Evolutionary conservation across 768 basidiomycete species (phyloP).

Genomic region (Russula earlei): DNA sequence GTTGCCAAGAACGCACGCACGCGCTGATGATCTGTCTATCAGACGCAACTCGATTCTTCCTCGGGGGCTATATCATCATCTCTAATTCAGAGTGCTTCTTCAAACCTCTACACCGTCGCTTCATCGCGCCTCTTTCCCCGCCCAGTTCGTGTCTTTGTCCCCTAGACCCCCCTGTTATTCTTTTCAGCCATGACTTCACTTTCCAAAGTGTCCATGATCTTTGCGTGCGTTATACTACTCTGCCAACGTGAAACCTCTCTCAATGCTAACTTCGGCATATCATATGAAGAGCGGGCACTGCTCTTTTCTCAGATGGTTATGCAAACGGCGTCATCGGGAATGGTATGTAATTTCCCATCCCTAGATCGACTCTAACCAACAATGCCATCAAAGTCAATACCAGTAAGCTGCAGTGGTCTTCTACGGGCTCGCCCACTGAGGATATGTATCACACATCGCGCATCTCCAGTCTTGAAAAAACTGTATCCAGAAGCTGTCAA

Average conservation of each 20-base stretch:
- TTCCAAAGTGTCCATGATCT: conserved; percentile 68
- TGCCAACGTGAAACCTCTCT: background rate
- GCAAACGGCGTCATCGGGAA: conserved; percentile 71
- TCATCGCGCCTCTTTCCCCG: background rate
- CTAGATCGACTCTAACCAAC: background rate
- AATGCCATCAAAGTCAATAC: conserved; percentile 50
- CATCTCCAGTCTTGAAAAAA: conserved; percentile 48
- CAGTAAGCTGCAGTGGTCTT: conserved; percentile 35
- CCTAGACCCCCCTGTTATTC: background rate
- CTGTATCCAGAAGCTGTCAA: conserved; percentile 51
- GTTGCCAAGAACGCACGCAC: conserved; percentile 8
- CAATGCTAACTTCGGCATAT: background rate
- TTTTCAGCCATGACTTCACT: conserved; percentile 20
- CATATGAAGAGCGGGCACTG: conserved; percentile 63
- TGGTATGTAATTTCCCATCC: conserved; percentile 43
- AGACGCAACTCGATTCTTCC: background rate
- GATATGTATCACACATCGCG: background rate
- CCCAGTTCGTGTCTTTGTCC: background rate
- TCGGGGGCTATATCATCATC: background rate
- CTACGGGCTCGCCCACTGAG: background rate
- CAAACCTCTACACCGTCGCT: background rate
- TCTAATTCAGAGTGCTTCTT: background rate
- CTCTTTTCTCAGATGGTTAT: conserved; percentile 86
- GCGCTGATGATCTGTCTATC: background rate
- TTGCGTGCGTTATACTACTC: conserved; percentile 47